Evolutionary conservation across 192 early-diverging fungal genomes (phyloP).

Genomic region (Backusella macrospora): DNA sequence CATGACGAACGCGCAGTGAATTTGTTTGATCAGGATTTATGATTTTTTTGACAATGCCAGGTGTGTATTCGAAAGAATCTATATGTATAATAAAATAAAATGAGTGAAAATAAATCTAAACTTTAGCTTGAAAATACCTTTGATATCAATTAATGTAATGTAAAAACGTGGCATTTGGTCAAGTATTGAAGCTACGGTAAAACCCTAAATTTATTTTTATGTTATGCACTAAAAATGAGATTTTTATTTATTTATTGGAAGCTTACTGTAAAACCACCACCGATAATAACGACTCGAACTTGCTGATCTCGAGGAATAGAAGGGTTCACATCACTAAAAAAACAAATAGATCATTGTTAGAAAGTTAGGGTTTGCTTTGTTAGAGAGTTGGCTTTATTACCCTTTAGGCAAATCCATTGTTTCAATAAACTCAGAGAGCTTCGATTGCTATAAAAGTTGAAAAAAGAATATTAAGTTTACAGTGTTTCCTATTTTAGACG

Average conservation of each 20-base stretch:
- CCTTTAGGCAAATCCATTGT: constrained; percentile 16
- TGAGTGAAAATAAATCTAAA: background rate
- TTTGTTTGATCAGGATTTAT: constrained; percentile 27
- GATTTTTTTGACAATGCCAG: constrained; percentile 35
- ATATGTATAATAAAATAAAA: constrained; percentile 3
- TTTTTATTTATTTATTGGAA: background rate
- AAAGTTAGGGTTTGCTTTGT: background rate
- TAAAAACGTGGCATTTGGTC: constrained; percentile 43
- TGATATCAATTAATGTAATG: constrained; percentile 41
- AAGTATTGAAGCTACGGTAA: constrained; percentile 41
- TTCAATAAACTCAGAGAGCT: constrained; percentile 17
- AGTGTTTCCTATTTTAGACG: background rate
- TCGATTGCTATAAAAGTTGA: constrained; percentile 18
- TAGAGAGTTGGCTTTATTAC: background rate
- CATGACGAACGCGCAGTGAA: constrained; percentile 37
- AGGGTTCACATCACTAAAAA: background rate
- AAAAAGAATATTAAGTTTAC: background rate
- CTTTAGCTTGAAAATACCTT: constrained; percentile 33
- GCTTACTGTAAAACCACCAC: constrained; percentile 44
- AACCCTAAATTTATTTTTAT: constrained; percentile 33
- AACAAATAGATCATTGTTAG: background rate
- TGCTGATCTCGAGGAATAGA: constrained; percentile 17
- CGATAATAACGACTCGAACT: constrained; percentile 34
- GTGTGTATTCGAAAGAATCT: constrained; percentile 48
- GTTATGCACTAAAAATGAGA: background rate